Conservation (phyloP, 768 basidiomycete genomes). For the Pleurotus giganteus region DNA sequence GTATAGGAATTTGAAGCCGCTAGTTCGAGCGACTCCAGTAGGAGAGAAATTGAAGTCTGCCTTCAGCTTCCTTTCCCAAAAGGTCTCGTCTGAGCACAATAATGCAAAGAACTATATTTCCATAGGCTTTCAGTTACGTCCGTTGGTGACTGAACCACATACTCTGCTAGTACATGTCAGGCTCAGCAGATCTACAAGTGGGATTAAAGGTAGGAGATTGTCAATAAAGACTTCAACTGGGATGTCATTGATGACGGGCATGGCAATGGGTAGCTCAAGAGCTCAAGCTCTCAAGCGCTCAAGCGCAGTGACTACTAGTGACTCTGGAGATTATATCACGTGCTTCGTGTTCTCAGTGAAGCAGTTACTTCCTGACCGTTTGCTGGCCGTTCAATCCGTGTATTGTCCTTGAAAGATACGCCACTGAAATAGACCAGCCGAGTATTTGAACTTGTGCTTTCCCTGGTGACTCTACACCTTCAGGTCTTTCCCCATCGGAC, state of each 20-base stretch:
- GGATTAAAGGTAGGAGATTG: slow-evolving; percentile 59
- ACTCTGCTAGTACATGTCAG: slow-evolving; percentile 64
- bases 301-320: not conserved
- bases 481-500: not conserved
- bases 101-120: slow-evolving; percentile 50
- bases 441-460: no score
- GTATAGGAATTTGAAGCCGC: slow-evolving; percentile 82
- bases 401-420: no score
- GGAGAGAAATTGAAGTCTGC: slow-evolving; percentile 79
- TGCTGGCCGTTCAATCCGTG: no score
- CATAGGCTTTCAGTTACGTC: not conserved
- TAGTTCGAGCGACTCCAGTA: slow-evolving; percentile 66
- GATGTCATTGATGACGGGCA: slow-evolving; percentile 23
- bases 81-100: slow-evolving; percentile 66
- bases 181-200: slow-evolving; percentile 51
- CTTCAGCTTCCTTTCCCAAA: slow-evolving; percentile 72
- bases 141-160: slow-evolving; percentile 1
- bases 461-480: no score
- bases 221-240: slow-evolving; percentile 47
- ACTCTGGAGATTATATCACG: not conserved
- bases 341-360: not conserved
- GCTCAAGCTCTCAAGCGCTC: not conserved
- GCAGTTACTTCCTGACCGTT: not conserved
- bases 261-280: slow-evolving; percentile 21
- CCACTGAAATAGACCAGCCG: no score